Conservation (phyloP, 2,329 filamentous ascomycete genomes). For the Zymoseptoria passerinii region DNA sequence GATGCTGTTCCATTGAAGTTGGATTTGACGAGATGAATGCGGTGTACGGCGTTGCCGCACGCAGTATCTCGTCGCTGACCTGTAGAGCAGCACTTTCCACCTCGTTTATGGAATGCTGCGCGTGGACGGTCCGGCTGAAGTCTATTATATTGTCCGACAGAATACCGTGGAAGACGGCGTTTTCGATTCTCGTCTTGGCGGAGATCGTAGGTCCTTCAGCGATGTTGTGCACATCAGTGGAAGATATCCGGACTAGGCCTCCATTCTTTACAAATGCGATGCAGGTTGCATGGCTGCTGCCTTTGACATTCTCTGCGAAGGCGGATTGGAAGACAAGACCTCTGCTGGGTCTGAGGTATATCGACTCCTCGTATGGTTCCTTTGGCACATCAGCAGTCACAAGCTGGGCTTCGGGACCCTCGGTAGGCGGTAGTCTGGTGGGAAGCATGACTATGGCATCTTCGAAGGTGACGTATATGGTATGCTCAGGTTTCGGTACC, state of each 20-base stretch:
- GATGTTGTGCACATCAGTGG: constrained; percentile 48
- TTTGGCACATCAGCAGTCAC: constrained; percentile 56
- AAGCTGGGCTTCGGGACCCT: constrained; percentile 65
- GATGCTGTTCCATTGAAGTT: constrained; percentile 71
- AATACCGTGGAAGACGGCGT: constrained; percentile 86
- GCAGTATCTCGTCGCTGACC: constrained; percentile 74
- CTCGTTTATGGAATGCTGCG: constrained; percentile 58
- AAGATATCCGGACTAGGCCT: constrained; percentile 49
- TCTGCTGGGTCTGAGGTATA: constrained; percentile 60
- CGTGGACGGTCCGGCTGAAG: constrained; percentile 59
- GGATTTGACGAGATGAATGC: constrained; percentile 61
- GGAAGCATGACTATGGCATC: constrained; percentile 71
- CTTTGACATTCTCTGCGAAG: constrained; percentile 39
- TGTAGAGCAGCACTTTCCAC: constrained; percentile 67
- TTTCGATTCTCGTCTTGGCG: constrained; percentile 81
- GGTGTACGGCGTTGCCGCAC: constrained; percentile 64
- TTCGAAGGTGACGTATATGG: constrained; percentile 74
- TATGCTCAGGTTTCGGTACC: constrained; percentile 67
- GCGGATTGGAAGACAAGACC: constrained; percentile 44
- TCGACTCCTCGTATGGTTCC: constrained; percentile 72
- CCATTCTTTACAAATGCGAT: constrained; percentile 50
- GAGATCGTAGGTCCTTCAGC: constrained; percentile 52
- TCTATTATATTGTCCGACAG: constrained; percentile 78
- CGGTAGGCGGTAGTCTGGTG: constrained; percentile 51
- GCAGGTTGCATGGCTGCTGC: constrained; percentile 28